These are phyloP conservation scores for Aurinia saxatilis DNA, from an alignment of 345 rosid genomes.

Conservation along the genomic window DNA sequence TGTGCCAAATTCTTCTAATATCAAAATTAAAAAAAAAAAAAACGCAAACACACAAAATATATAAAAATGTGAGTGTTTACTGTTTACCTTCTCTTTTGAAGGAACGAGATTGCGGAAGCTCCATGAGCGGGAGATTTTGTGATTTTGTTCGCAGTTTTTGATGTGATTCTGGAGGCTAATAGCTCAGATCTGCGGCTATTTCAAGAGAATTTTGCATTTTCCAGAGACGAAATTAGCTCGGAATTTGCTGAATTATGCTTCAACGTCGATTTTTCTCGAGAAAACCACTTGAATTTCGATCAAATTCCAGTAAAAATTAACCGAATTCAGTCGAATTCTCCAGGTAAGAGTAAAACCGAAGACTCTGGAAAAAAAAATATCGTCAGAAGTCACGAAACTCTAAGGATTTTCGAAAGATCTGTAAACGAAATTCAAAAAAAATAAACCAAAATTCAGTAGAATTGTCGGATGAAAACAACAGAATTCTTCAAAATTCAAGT, in stretches of 20 bases:
- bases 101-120: constrained; percentile 76
- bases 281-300: neutral
- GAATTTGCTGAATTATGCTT: constrained; percentile 8
- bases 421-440: constrained; percentile 3
- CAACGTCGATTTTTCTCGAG: constrained; percentile 28
- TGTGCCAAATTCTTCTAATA: constrained; percentile 29
- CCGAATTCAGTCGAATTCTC: too few relatives aligned
- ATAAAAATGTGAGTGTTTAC: constrained; percentile 26
- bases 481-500: constrained; percentile 33
- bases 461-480: neutral
- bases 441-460: constrained; percentile 14
- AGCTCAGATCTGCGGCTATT: constrained; percentile 37
- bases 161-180: neutral
- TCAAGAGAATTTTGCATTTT: neutral
- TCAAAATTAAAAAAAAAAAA: constrained; percentile 16
- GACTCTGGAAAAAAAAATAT: neutral
- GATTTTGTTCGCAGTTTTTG: neutral
- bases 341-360: too few relatives aligned
- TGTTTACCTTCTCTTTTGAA: constrained; percentile 65
- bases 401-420: constrained; percentile 25
- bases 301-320: neutral
- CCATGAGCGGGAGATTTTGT: constrained; percentile 41
- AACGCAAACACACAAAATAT: too few relatives aligned
- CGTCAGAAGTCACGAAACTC: neutral
- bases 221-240: neutral